A percentile compares a stretch with the other conserved stretches of the same genome.
Evolutionary conservation across 345 rosid genomes (phyloP).

Genomic region (Citrus medica): DNA sequence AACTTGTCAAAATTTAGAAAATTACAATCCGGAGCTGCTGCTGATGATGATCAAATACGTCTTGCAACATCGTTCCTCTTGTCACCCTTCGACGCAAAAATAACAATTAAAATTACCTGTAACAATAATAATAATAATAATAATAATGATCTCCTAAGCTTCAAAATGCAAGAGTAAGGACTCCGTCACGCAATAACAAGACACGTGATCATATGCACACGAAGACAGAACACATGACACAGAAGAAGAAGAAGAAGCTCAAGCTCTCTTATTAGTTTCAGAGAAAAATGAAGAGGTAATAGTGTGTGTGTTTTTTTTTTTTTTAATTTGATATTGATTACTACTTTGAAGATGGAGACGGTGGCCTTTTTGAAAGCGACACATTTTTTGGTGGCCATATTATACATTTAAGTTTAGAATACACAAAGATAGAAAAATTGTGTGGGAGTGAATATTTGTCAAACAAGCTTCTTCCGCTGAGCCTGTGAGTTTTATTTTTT

Average conservation of each 20-base stretch:
- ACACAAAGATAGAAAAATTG: not conserved
- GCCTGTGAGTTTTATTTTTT: not conserved
- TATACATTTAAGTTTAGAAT: not conserved
- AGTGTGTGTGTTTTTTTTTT: not conserved
- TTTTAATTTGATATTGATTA: no score
- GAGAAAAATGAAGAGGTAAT: not conserved
- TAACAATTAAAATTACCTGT: not conserved
- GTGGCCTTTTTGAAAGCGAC: constrained; percentile 15
- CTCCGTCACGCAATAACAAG: not conserved
- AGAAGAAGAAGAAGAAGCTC: not conserved
- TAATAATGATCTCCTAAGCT: not conserved
- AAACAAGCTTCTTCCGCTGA: not conserved
- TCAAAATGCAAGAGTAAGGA: not conserved
- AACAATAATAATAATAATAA: no score
- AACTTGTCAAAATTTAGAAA: not conserved
- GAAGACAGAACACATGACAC: not conserved
- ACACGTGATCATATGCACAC: not conserved
- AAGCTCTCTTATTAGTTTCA: not conserved
- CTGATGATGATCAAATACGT: constrained; percentile 35
- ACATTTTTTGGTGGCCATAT: not conserved
- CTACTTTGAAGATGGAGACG: no score
- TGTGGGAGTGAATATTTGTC: not conserved
- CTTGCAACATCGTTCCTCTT: constrained; percentile 37
- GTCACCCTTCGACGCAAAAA: not conserved
- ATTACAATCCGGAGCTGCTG: constrained; percentile 39